phyloP scores from a whole-genome alignment of 2,329 filamentous ascomycete species.

The Beauveria bassiana region DNA sequence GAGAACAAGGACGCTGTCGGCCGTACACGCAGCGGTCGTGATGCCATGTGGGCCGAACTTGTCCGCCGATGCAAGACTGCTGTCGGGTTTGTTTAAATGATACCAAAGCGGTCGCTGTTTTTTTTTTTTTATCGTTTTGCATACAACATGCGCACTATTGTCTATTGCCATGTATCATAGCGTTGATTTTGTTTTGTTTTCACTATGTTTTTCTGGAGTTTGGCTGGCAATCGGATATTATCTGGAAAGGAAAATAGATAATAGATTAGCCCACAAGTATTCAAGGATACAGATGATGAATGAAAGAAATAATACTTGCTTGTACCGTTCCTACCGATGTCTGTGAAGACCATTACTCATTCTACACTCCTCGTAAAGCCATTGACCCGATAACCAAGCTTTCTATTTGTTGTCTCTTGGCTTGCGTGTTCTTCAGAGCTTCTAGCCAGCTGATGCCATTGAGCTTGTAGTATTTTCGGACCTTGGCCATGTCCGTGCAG shows the following conservation, averaged over 20 bases:
- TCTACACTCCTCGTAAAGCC: constrained; percentile 44
- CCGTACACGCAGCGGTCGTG: constrained; percentile 52
- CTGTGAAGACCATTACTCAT: background rate
- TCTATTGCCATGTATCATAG: constrained; percentile 11
- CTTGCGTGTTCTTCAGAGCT: constrained; percentile 27
- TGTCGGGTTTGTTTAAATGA: constrained; percentile 29
- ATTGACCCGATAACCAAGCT: constrained; percentile 66
- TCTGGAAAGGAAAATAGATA: constrained; percentile 9
- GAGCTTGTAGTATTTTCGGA: constrained; percentile 84
- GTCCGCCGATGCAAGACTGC: constrained; percentile 42
- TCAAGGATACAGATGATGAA: constrained; percentile 9
- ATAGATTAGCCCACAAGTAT: constrained; percentile 7
- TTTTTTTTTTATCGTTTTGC: background rate
- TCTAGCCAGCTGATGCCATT: constrained; percentile 50
- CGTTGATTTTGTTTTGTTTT: constrained; percentile 8
- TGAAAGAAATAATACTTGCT: constrained; percentile 6
- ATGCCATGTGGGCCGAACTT: constrained; percentile 57
- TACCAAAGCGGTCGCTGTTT: constrained; percentile 1
- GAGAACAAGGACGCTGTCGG: constrained; percentile 68
- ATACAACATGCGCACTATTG: constrained; percentile 6
- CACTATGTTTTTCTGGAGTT: constrained; percentile 5
- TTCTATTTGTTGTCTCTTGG: constrained; percentile 53
- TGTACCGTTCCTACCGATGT: background rate
- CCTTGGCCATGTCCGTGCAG: constrained; percentile 57
- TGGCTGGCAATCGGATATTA: background rate